phyloP scores from a whole-genome alignment of 306 rosid genomes.

The Malus domestica region ASM211411v1 NC_041805.1:8505501-8506000 shows the following conservation, averaged over 20 bases:
- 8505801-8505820: neutral
- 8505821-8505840: neutral
- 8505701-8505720: neutral
- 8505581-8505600: too few species aligned
- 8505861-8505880: neutral
- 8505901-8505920: neutral
- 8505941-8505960: conserved; percentile 21
- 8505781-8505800: neutral
- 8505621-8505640: neutral
- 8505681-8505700: neutral
- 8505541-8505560: too few species aligned
- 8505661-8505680: neutral
- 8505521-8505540: too few species aligned
- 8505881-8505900: neutral
- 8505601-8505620: too few species aligned
- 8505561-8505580: too few species aligned
- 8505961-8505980: conserved; percentile 73
- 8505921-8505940: neutral
- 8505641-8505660: too few species aligned
- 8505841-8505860: neutral
- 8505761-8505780: neutral
- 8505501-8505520: too few species aligned
- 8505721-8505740: neutral
- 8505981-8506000: conserved; percentile 87
- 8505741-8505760: neutral